Base-by-base conservation (phyloP, 768 basidiomycete genomes). In the Collybiopsis luxurians region DNA sequence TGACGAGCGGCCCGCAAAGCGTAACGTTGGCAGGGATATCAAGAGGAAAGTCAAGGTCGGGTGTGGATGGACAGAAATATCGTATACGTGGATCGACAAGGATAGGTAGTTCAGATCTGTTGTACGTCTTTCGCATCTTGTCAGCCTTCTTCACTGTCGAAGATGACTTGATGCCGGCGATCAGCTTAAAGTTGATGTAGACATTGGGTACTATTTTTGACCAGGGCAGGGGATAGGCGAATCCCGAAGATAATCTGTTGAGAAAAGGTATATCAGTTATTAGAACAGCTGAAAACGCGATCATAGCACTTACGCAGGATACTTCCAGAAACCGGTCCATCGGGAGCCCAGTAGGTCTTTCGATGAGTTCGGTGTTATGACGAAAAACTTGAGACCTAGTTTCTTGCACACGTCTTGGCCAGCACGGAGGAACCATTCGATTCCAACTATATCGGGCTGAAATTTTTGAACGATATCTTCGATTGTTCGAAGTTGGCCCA, bases 181-280 rank as follows among this genome's bases (percentile, higher is more conserved):
- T 51, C 23, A 51, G 36, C 50, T 36, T 36, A 4, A 24, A 19
- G 36, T 51, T 51, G 36, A 58, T 39, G 15, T 30, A 58, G n/a
- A 58, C 45, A 23, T 52, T 58, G 44, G 45, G 34, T 15, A 31
- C 19, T 11, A 58, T 17, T 19, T 53, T 46, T 19, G 19, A 42
- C 57, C 51, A 46, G 17, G 51, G 52, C 13, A 58, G 28, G 4
- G 57, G 57, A 24, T 53, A 58, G 2, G 30, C 34, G 28, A 30
- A 53, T 42, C 52, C 57, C 13, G 57, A 58, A 53, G 52, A 53
- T 10, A 42, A 19, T 21, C 57, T 58, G 21, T 46, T n/a, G 21
- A 15, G 52, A 12, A 19, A 30, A 53, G 12, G 43, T 21, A 15
- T 21, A 9, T 17, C 43, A 47, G 12, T 24, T 31, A 27, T 26